Percentiles rank a stretch among this genome's conserved stretches.
Evolutionary conservation across 305 asterid species (phyloP).

Genomic region (Caryopteris hybrid): DNA sequence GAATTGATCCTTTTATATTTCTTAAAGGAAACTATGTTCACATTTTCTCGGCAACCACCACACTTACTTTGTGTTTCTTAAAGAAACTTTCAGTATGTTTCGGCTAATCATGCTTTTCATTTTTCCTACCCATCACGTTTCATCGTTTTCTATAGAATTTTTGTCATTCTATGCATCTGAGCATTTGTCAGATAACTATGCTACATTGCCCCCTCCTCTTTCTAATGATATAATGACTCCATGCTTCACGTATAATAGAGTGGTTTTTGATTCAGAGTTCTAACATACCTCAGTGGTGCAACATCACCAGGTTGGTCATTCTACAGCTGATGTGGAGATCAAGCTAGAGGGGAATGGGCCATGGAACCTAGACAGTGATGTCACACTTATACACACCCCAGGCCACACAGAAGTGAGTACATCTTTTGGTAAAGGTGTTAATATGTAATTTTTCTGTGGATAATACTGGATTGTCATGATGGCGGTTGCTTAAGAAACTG

Average conservation of each 20-base stretch:
- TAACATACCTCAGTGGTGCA: conserved; percentile 1
- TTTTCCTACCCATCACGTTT: neutral
- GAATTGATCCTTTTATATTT: neutral
- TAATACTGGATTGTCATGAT: neutral
- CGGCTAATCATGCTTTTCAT: neutral
- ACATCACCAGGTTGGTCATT: conserved; percentile 36
- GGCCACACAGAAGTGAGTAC: conserved; percentile 60
- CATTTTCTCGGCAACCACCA: no score
- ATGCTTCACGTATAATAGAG: neutral
- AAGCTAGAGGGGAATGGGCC: conserved; percentile 66
- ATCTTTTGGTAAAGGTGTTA: neutral
- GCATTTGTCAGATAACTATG: neutral
- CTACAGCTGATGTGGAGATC: conserved; percentile 55
- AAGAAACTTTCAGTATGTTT: neutral
- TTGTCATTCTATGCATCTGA: neutral
- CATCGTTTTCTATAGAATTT: neutral
- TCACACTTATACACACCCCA: conserved; percentile 59
- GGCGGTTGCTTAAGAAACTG: neutral
- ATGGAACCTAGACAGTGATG: conserved; percentile 51
- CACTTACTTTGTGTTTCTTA: no score
- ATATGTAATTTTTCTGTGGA: neutral
- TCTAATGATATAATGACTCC: neutral
- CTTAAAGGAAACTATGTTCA: no score
- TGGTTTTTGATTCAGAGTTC: conserved; percentile 2
- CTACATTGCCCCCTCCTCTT: neutral